A percentile compares a stretch with the other conserved stretches of the same genome.
Conservation (phyloP, 306 rosid species). For the Gastrolobium villosum region DNA sequence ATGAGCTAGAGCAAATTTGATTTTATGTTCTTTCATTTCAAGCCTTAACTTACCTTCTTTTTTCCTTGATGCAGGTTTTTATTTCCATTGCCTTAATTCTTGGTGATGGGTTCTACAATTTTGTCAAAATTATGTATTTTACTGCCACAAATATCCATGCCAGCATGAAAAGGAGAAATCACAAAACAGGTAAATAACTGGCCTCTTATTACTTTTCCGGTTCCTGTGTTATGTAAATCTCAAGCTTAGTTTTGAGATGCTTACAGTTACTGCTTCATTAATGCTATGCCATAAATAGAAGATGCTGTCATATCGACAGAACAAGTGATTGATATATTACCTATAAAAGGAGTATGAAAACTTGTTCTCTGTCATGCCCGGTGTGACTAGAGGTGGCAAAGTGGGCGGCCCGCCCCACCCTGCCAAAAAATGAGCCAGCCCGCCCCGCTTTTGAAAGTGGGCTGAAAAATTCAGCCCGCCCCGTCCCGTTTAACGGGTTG, state of each 20-base stretch:
- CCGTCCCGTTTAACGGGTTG: too few species aligned
- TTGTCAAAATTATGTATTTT: slow-evolving; percentile 69
- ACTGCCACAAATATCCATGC: slow-evolving; percentile 62
- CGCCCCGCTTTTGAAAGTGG: too few species aligned
- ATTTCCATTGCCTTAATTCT: slow-evolving; percentile 86
- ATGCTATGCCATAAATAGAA: too few species aligned
- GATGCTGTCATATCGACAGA: too few species aligned
- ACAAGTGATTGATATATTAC: too few species aligned
- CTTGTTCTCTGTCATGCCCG: too few species aligned
- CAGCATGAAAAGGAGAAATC: slow-evolving; percentile 56
- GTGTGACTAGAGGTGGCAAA: too few species aligned
- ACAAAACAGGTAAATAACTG: slow-evolving; percentile 56
- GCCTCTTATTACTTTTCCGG: not conserved
- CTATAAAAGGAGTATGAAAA: too few species aligned
- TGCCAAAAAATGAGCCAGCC: too few species aligned
- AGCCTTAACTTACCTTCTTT: slow-evolving; percentile 29
- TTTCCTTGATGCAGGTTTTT: slow-evolving; percentile 70
- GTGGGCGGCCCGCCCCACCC: too few species aligned
- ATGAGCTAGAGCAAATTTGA: not conserved
- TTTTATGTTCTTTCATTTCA: slow-evolving; percentile 29
- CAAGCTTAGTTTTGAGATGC: not conserved
- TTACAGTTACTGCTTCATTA: not conserved
- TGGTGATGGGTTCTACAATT: slow-evolving; percentile 93
- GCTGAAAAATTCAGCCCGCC: too few species aligned
- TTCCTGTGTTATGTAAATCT: not conserved